Evolutionary conservation across 805 yeast species (phyloP).

Genomic region (Starmera caribaea): DNA sequence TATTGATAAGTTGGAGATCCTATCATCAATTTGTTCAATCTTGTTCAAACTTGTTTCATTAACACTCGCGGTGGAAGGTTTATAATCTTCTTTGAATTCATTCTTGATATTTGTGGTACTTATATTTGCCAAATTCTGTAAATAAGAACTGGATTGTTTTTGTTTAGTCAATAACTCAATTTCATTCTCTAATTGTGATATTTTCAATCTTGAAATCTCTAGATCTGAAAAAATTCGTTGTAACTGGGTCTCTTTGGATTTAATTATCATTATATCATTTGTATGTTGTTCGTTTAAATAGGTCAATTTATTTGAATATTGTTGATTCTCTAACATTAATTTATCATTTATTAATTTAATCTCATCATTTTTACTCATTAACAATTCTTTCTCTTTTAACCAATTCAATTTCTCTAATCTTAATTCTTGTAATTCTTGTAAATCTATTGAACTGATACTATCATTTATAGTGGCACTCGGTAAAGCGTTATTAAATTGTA

Average conservation of each 20-base stretch:
- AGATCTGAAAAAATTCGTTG: conserved; percentile 51
- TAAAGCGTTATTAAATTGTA: conserved; percentile 21
- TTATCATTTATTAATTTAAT: conserved; percentile 18
- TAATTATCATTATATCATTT: conserved; percentile 37
- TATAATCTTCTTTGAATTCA: no score
- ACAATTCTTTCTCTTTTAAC: conserved; percentile 22
- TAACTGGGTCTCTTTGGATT: conserved; percentile 64
- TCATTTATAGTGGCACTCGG: conserved; percentile 1
- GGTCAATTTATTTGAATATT: conserved; percentile 22
- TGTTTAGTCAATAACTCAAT: conserved; percentile 26
- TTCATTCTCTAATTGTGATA: conserved; percentile 44
- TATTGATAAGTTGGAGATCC: no score
- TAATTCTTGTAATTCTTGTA: conserved; percentile 38
- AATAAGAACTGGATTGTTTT: conserved; percentile 5
- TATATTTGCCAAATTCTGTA: no score
- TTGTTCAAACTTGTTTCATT: no score
- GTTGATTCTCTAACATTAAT: conserved; percentile 18
- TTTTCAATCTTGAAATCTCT: conserved; percentile 44
- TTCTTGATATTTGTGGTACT: no score
- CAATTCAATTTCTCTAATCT: conserved; percentile 39
- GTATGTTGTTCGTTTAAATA: conserved; percentile 41
- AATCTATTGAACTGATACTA: conserved; percentile 13
- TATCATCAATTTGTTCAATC: no score
- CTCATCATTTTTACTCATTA: conserved; percentile 18
- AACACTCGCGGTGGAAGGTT: no score